Evolutionary conservation across 257 asterid species (phyloP).

Genomic region (Plantago major): DNA sequence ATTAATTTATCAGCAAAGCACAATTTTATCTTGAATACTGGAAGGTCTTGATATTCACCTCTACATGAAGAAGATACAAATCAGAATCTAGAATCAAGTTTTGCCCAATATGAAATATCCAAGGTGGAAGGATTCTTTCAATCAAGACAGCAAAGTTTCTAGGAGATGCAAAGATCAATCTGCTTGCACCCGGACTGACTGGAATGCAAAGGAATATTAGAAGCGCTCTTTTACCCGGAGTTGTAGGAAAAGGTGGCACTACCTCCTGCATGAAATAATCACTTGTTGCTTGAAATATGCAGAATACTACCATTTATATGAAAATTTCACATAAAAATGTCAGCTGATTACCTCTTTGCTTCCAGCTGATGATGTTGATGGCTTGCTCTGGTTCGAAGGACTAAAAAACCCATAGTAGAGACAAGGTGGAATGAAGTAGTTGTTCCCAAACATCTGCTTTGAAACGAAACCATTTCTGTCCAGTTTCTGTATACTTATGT

Average conservation of each 20-base stretch:
- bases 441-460: slow-evolving; percentile 33
- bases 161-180: slow-evolving; percentile 60
- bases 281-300: not conserved
- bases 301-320: not conserved
- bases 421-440: slow-evolving; percentile 59
- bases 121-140: slow-evolving; percentile 54
- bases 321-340: not conserved
- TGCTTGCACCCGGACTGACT: slow-evolving; percentile 84
- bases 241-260: slow-evolving; percentile 23
- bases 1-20: not conserved
- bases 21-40: slow-evolving; percentile 1
- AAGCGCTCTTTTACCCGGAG: slow-evolving; percentile 27
- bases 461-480: slow-evolving; percentile 55
- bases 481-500: slow-evolving; percentile 39
- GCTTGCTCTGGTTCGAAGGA: slow-evolving; percentile 28
- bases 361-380: slow-evolving; percentile 34
- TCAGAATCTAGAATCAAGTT: slow-evolving; percentile 80
- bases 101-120: slow-evolving; percentile 73
- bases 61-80: slow-evolving; percentile 77
- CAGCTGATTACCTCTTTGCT: slow-evolving; percentile 37
- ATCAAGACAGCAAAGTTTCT: slow-evolving; percentile 74
- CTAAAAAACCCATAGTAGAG: slow-evolving; percentile 42
- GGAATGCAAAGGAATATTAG: slow-evolving; percentile 70
- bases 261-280: slow-evolving; percentile 37
- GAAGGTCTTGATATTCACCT: slow-evolving; percentile 36